These are phyloP conservation scores for Pseudozyma flocculosa DNA, from an alignment of 1,284 basidiomycete species.

Conservation along the genomic window DNA sequence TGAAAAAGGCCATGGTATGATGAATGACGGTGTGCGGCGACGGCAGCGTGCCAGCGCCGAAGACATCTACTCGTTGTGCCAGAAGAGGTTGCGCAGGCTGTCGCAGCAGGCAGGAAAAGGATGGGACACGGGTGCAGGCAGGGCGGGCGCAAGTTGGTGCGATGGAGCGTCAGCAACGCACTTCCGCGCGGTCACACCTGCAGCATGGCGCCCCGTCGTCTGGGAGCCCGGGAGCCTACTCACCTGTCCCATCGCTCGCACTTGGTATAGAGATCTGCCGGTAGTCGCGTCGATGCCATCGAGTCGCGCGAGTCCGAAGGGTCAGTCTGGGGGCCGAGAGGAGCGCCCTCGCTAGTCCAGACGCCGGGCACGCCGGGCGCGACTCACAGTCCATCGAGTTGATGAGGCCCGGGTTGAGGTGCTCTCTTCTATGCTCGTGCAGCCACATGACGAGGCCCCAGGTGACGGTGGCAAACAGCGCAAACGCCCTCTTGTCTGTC, in stretches of 20 bases:
- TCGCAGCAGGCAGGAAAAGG: no score
- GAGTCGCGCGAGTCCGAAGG: no score
- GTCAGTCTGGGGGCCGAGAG: no score
- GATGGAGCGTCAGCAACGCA: not conserved
- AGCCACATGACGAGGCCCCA: slow-evolving; percentile 99
- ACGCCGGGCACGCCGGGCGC: no score
- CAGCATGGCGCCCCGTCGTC: not conserved
- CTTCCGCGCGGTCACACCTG: no score
- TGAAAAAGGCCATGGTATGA: no score
- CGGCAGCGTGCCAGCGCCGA: no score
- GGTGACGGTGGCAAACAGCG: slow-evolving; percentile 80
- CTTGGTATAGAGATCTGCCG: slow-evolving; percentile 54
- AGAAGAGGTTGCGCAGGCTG: slow-evolving; percentile 54
- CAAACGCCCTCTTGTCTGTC: slow-evolving; percentile 72
- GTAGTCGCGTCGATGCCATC: no score
- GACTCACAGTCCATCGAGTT: slow-evolving; percentile 61
- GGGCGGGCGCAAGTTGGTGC: not conserved
- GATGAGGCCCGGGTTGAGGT: slow-evolving; percentile 85
- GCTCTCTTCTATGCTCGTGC: slow-evolving; percentile 80
- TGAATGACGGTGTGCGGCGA: no score
- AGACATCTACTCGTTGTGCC: slow-evolving; percentile 53
- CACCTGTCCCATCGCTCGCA: slow-evolving; percentile 55
- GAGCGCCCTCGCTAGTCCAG: no score
- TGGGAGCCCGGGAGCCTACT: slow-evolving; percentile 2
- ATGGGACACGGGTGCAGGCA: not conserved